Evolutionary conservation across 148 eudicot species (phyloP).

Genomic region (Cornus kousa): DNA sequence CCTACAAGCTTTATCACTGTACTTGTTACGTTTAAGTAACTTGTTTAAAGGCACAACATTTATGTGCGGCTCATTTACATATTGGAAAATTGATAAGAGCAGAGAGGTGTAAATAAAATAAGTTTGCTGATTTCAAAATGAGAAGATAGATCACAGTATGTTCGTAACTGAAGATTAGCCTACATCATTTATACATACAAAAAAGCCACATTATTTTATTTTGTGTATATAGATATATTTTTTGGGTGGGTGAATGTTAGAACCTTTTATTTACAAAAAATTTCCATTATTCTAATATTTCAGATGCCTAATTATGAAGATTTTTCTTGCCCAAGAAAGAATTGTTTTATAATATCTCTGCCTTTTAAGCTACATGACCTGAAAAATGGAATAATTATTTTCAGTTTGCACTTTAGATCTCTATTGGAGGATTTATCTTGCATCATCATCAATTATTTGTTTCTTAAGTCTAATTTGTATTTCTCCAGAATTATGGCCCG

Average conservation of each 20-base stretch:
- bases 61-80: background rate
- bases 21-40: background rate
- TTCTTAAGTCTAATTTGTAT: background rate
- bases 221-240: no score
- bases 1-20: background rate
- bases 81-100: background rate
- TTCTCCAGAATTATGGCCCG: slow-evolving; percentile 52
- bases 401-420: background rate
- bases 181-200: background rate
- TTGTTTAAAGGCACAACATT: background rate
- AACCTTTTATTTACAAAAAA: background rate
- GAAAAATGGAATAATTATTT: background rate
- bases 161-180: background rate
- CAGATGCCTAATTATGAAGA: background rate
- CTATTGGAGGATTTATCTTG: background rate
- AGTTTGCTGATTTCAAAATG: background rate
- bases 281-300: background rate
- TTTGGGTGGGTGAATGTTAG: background rate
- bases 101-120: background rate
- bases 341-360: background rate
- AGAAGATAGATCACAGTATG: background rate
- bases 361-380: background rate
- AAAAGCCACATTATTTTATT: background rate
- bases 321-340: background rate
- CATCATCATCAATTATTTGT: background rate